Conservation (phyloP, 225 moss, liverwort and hornwort species). For the Physcomitrellopsis africana region DNA sequence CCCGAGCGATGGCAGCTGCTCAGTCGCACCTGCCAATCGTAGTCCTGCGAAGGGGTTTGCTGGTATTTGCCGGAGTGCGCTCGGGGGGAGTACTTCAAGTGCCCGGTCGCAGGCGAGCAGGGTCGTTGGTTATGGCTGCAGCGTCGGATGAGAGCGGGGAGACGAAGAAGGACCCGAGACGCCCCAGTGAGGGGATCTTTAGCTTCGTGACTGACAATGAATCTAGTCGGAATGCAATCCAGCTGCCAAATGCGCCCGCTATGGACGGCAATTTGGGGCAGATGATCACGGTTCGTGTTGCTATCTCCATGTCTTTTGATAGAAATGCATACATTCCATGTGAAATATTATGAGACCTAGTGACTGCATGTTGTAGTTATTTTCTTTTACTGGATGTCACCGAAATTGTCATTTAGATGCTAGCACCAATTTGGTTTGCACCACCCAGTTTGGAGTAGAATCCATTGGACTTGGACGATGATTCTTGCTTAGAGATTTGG, state of each 20-base stretch:
- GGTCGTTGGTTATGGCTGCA: slow-evolving; percentile 17
- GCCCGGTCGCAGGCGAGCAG: slow-evolving; percentile 7
- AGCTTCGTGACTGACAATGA: slow-evolving; percentile 90
- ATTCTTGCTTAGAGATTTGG: neutral
- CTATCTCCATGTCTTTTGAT: neutral
- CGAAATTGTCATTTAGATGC: neutral
- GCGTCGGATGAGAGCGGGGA: slow-evolving; percentile 30
- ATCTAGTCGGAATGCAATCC: slow-evolving; percentile 80
- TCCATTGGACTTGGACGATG: too few relatives aligned
- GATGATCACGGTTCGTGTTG: slow-evolving; percentile 72
- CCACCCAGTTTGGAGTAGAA: neutral
- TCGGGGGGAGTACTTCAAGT: neutral
- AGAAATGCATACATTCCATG: too few relatives aligned
- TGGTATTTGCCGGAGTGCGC: neutral
- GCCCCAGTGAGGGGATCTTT: slow-evolving; percentile 69
- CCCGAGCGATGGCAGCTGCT: slow-evolving; percentile 19
- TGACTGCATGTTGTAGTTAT: neutral
- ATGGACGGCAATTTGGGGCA: slow-evolving; percentile 91
- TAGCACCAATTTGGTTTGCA: neutral
- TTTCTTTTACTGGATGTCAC: neutral
- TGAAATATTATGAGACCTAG: neutral
- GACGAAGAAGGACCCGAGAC: slow-evolving; percentile 26
- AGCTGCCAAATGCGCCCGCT: slow-evolving; percentile 87
- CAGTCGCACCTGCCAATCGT: slow-evolving; percentile 11
- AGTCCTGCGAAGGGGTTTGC: neutral